Conservation (phyloP, 1,284 basidiomycete species). For the Veloboletus limbatus region DNA sequence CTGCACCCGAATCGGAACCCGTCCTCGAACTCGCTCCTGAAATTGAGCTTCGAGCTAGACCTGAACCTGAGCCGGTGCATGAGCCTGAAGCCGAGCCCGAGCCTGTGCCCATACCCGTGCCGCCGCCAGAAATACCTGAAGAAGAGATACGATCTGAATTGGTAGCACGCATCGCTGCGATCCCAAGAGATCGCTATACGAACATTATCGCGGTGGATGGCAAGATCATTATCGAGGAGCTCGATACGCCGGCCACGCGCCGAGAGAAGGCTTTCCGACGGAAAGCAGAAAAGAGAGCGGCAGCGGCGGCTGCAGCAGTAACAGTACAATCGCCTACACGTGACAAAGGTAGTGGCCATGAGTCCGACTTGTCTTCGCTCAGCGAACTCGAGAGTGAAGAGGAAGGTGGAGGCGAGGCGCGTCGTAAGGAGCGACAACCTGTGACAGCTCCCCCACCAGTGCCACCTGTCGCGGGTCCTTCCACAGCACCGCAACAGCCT, state of each 20-base stretch:
- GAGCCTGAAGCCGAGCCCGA: neutral
- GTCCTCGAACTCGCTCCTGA: neutral
- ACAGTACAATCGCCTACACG: neutral
- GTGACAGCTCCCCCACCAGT: neutral
- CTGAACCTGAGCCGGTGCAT: neutral
- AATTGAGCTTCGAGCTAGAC: no score
- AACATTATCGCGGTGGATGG: conserved; percentile 38
- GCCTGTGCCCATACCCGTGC: neutral
- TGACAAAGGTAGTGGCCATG: conserved; percentile 14
- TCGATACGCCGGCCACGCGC: conserved; percentile 66
- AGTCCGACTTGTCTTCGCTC: conserved; percentile 30
- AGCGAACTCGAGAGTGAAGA: conserved; percentile 31
- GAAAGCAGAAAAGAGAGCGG: conserved; percentile 42
- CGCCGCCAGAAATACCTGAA: conserved; percentile 1
- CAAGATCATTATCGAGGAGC: conserved; percentile 58
- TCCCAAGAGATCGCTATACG: conserved; percentile 29
- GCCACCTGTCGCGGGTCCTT: conserved; percentile 8
- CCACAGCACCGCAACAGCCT: conserved; percentile 11
- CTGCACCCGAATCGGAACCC: neutral
- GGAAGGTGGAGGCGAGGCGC: conserved; percentile 12
- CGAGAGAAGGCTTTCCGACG: conserved; percentile 50
- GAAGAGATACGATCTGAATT: conserved; percentile 17
- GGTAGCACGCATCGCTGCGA: conserved; percentile 28
- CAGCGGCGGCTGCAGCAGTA: conserved; percentile 13
- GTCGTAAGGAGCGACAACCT: conserved; percentile 3